Percentiles rank a stretch among this genome's conserved stretches.
phyloP scores from a whole-genome alignment of 495 filamentous ascomycete genomes.

The Hypomontagnella submonticulosa region DNA sequence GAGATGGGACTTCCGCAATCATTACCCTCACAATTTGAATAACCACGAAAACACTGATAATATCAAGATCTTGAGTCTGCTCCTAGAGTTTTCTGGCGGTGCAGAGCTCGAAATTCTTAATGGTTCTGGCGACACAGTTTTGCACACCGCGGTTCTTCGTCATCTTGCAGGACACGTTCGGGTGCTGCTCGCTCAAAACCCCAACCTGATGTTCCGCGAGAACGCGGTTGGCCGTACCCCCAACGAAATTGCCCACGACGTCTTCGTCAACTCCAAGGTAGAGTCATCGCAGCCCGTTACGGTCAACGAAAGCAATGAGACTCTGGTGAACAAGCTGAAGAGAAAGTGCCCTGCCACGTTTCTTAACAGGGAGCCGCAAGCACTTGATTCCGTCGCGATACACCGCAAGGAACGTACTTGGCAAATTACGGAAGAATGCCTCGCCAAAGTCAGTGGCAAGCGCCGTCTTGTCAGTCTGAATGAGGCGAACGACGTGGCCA shows the following conservation, averaged over 20 bases:
- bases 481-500: conserved; percentile 79
- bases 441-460: conserved; percentile 52
- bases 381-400: conserved; percentile 1
- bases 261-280: conserved; percentile 54
- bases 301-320: not conserved
- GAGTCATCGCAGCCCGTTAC: not conserved
- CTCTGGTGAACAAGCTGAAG: conserved; percentile 8
- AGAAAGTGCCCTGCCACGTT: conserved; percentile 16
- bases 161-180: conserved; percentile 52
- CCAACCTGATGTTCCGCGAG: conserved; percentile 70
- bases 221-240: conserved; percentile 78
- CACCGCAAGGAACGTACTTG: conserved; percentile 46
- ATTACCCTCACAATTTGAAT: not conserved
- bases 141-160: conserved; percentile 66
- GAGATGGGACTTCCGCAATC: not conserved
- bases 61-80: conserved; percentile 49
- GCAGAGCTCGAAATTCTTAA: conserved; percentile 70
- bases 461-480: conserved; percentile 72
- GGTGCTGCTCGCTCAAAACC: conserved; percentile 64
- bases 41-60: conserved; percentile 20
- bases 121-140: conserved; percentile 71
- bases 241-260: conserved; percentile 69
- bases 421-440: conserved; percentile 46
- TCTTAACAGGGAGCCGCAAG: conserved; percentile 10
- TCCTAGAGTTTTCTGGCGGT: conserved; percentile 64